Conservation (phyloP, 768 basidiomycete genomes). For the Mycena venus region DNA sequence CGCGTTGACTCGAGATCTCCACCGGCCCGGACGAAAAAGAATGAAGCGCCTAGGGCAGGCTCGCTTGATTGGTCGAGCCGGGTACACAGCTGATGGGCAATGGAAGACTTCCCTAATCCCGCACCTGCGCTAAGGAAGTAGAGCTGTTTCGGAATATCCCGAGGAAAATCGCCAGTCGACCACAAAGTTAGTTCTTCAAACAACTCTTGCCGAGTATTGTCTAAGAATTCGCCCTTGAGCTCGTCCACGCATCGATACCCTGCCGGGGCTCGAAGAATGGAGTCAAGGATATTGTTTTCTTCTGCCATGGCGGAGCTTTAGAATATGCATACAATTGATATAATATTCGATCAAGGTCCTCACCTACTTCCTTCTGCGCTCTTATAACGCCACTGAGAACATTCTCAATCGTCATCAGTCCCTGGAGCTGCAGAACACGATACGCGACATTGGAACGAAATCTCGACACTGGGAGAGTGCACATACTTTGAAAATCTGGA, state of each 20-base stretch:
- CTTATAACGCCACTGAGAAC: background rate
- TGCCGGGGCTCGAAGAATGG: background rate
- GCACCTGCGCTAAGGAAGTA: constrained; percentile 13
- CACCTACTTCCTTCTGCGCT: background rate
- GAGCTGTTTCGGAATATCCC: background rate
- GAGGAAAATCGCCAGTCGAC: background rate
- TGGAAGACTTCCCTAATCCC: constrained; percentile 9
- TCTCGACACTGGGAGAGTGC: background rate
- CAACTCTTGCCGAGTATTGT: background rate
- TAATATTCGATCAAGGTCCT: background rate
- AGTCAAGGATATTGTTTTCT: background rate
- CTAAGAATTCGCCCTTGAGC: constrained; percentile 1
- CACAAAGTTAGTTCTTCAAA: constrained; percentile 2
- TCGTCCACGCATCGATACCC: constrained; percentile 9
- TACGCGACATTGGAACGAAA: background rate
- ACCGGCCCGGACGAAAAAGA: too few species aligned
- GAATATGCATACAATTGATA: background rate
- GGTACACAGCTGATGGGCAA: too few species aligned
- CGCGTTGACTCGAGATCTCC: too few species aligned
- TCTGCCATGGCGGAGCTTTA: background rate
- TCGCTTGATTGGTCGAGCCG: too few species aligned
- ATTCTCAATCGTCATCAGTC: background rate
- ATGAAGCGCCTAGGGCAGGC: too few species aligned
- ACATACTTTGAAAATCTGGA: background rate
- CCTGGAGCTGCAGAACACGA: background rate